These are phyloP conservation scores for Chenopodium berlandieri DNA, from an alignment of 148 eudicot genomes.

Conservation along the genomic window DNA sequence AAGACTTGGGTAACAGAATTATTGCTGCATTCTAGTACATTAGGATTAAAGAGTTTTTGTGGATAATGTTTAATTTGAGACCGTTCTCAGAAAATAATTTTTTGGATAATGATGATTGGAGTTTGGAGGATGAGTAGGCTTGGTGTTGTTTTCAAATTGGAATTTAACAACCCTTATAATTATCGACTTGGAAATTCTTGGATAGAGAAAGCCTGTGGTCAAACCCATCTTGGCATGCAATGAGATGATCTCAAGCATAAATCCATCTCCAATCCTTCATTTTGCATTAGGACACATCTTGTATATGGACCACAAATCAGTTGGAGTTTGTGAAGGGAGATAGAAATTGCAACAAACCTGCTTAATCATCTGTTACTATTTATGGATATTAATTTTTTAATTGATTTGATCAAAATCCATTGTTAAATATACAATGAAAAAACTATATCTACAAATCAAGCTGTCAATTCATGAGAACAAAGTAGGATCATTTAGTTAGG, in stretches of 20 bases:
- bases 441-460: neutral
- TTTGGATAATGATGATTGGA: neutral
- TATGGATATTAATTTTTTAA: no score
- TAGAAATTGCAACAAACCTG: neutral
- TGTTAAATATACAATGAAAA: no score
- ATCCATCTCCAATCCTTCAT: neutral
- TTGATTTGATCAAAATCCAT: neutral
- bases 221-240: neutral
- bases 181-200: neutral
- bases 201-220: neutral
- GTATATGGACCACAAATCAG: neutral
- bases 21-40: neutral
- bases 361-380: neutral
- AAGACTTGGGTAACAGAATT: neutral
- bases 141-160: neutral
- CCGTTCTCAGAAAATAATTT: neutral
- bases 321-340: neutral
- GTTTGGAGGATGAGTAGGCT: neutral
- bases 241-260: neutral
- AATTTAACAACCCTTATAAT: neutral
- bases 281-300: neutral
- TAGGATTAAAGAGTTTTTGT: neutral
- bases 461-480: neutral
- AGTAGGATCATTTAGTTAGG: neutral
- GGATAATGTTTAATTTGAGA: neutral